Conservation (phyloP, 2,329 filamentous ascomycete species). For the Tolypocladium ophioglossoides region DNA sequence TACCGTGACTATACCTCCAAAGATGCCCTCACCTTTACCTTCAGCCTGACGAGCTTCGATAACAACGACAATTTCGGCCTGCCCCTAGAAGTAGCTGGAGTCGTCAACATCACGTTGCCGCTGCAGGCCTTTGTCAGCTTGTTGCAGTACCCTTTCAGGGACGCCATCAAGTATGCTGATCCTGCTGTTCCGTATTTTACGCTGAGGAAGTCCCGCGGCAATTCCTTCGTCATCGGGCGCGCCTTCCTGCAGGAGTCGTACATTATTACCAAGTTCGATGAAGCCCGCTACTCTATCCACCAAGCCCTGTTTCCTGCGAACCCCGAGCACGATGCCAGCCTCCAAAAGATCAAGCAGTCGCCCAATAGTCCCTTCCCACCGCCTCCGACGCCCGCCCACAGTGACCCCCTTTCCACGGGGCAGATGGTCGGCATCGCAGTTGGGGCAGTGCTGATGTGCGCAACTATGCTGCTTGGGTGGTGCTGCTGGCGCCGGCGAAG, state of each 20-base stretch:
- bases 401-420: slow-evolving; percentile 23
- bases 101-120: slow-evolving; percentile 47
- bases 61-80: slow-evolving; percentile 41
- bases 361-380: slow-evolving; percentile 36
- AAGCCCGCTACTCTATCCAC: slow-evolving; percentile 40
- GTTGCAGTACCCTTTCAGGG: slow-evolving; percentile 37
- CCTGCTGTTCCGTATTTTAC: slow-evolving; percentile 52
- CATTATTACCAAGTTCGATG: slow-evolving; percentile 45
- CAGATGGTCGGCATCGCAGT: slow-evolving; percentile 37
- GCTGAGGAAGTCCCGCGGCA: slow-evolving; percentile 43
- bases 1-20: slow-evolving; percentile 33
- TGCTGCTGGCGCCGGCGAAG: slow-evolving; percentile 23
- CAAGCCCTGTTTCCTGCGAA: slow-evolving; percentile 42
- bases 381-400: slow-evolving; percentile 13
- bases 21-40: slow-evolving; percentile 42
- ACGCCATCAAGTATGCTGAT: slow-evolving; percentile 31
- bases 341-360: slow-evolving; percentile 31
- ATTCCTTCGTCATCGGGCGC: slow-evolving; percentile 50
- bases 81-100: slow-evolving; percentile 34
- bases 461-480: slow-evolving; percentile 18
- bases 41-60: slow-evolving; percentile 44
- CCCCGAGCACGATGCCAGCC: slow-evolving; percentile 26
- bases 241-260: slow-evolving; percentile 63
- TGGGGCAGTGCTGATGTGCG: slow-evolving; percentile 25
- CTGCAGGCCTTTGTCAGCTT: slow-evolving; percentile 38